Percentiles rank a stretch among this genome's conserved stretches.
These are phyloP conservation scores for Collariella sp. DNA, from an alignment of 495 filamentous ascomycete species.

Conservation along the genomic window DNA sequence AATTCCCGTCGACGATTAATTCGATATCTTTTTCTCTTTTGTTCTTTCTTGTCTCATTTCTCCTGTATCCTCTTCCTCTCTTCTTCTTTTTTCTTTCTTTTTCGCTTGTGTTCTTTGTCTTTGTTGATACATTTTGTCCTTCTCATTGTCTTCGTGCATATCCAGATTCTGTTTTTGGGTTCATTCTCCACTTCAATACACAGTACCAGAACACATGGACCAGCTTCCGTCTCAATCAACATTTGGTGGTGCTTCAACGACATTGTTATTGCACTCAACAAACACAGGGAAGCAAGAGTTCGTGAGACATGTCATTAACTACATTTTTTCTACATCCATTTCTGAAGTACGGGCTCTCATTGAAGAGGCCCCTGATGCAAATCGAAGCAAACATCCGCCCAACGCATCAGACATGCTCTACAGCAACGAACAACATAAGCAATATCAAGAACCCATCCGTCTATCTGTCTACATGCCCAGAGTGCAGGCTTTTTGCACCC, in stretches of 20 bases:
- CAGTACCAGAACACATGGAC: too few species aligned
- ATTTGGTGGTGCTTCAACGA: too few species aligned
- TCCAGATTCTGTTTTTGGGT: too few species aligned
- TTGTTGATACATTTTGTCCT: neutral
- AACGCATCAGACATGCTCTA: neutral
- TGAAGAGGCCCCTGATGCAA: neutral
- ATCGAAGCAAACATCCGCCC: slow-evolving; percentile 4
- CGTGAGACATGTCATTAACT: too few species aligned
- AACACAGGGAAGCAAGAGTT: too few species aligned
- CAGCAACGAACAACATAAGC: neutral
- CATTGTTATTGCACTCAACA: too few species aligned
- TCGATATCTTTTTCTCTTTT: too few species aligned
- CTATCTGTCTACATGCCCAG: neutral
- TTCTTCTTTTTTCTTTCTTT: neutral
- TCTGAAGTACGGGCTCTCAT: neutral
- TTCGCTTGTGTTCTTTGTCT: neutral
- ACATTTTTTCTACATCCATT: neutral
- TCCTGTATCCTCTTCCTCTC: neutral
- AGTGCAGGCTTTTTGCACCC: neutral
- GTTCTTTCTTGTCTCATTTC: neutral
- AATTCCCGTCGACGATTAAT: too few species aligned
- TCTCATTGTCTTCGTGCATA: too few species aligned
- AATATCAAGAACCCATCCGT: neutral
- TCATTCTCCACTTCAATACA: too few species aligned
- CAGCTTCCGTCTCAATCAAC: too few species aligned